Evolutionary conservation across 1,284 basidiomycete genomes (phyloP).

Genomic region (Microbotryum intermedium): DNA sequence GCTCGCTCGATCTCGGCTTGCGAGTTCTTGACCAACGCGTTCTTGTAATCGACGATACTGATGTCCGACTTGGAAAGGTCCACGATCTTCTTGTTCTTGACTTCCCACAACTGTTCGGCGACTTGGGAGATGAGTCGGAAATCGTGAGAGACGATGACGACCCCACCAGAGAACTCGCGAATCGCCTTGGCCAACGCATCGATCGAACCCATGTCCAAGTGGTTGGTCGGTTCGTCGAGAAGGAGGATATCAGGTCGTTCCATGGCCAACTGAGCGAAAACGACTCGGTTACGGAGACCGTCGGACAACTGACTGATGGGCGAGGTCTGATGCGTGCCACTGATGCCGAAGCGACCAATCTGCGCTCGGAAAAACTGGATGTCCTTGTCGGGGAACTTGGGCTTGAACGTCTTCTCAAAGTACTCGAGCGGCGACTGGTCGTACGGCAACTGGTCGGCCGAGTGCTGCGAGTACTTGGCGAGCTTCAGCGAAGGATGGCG

Average conservation of each 20-base stretch:
- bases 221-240: conserved; percentile 72
- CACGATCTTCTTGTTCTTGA: conserved; percentile 85
- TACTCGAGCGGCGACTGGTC: conserved; percentile 88
- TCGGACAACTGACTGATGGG: conserved; percentile 93
- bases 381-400: conserved; percentile 94
- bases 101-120: conserved; percentile 96
- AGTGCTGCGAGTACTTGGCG: conserved; percentile 81
- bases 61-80: conserved; percentile 82
- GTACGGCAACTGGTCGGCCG: conserved; percentile 95
- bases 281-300: conserved; percentile 89
- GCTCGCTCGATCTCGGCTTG: conserved; percentile 77
- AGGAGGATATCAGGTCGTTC: conserved; percentile 43
- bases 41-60: conserved; percentile 85
- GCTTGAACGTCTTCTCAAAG: conserved; percentile 68
- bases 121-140: conserved; percentile 66
- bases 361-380: conserved; percentile 85
- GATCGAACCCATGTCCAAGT: conserved; percentile 89
- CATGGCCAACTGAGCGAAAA: conserved; percentile 69
- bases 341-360: conserved; percentile 90
- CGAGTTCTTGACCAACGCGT: conserved; percentile 59
- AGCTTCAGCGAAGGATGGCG: conserved; percentile 82
- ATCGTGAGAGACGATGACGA: conserved; percentile 95
- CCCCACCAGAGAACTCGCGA: conserved; percentile 94
- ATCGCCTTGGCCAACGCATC: conserved; percentile 90
- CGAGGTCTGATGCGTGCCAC: conserved; percentile 84